Evolutionary conservation across 495 filamentous ascomycete genomes (phyloP).

Genomic region (Podospora anserina): DNA sequence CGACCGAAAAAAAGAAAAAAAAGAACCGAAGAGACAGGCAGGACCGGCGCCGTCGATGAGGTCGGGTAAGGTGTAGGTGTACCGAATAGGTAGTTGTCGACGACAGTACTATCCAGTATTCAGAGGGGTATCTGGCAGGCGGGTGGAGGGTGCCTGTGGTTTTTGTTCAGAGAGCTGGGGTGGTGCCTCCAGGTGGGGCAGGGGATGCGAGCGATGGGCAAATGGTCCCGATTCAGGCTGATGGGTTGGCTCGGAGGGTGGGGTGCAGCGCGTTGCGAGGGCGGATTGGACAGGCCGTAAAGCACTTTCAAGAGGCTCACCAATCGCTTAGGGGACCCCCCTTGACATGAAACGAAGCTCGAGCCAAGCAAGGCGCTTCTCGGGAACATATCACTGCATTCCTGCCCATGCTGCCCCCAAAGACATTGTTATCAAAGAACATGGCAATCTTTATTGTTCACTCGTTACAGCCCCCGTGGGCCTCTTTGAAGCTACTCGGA

Average conservation of each 20-base stretch:
- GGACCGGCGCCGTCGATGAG: slow-evolving; percentile 11
- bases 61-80: background rate
- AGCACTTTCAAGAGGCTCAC: slow-evolving; percentile 15
- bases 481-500: background rate
- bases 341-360: slow-evolving; percentile 34
- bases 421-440: background rate
- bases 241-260: slow-evolving; percentile 15
- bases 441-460: background rate
- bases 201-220: slow-evolving; percentile 15
- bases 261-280: slow-evolving; percentile 15
- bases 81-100: background rate
- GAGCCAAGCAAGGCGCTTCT: slow-evolving; percentile 31
- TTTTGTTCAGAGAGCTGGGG: slow-evolving; percentile 3
- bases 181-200: background rate
- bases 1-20: background rate
- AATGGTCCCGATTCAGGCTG: slow-evolving; percentile 29
- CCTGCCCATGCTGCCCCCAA: background rate
- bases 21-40: slow-evolving; percentile 7
- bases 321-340: slow-evolving; percentile 26
- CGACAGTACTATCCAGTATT: background rate
- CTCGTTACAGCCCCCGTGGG: background rate
- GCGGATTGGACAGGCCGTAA: slow-evolving; percentile 25
- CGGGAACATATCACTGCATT: slow-evolving; percentile 16
- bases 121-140: background rate
- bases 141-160: background rate